These are phyloP conservation scores for Calophaca sinica DNA, from an alignment of 306 rosid species.

Conservation along the genomic window DNA sequence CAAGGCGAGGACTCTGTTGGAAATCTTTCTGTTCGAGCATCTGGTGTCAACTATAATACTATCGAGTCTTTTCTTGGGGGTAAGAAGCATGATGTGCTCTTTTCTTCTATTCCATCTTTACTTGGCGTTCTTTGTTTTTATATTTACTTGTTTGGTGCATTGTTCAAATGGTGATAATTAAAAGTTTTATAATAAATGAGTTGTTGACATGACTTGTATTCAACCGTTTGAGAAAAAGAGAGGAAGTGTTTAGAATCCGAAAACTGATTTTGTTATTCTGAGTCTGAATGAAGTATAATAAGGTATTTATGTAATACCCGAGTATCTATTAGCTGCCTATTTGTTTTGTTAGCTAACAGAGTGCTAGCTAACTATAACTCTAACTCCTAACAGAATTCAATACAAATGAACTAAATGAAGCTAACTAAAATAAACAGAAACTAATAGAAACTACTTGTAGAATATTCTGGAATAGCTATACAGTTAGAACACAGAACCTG, in stretches of 20 bases:
- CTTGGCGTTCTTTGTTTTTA: neutral
- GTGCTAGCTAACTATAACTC: too few relatives aligned
- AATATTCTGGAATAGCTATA: too few relatives aligned
- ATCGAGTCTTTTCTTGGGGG: conserved; percentile 67
- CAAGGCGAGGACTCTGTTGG: conserved; percentile 52
- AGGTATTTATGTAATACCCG: neutral
- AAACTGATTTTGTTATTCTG: neutral
- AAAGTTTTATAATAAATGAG: conserved; percentile 16
- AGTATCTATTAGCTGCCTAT: neutral
- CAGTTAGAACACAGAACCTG: too few relatives aligned
- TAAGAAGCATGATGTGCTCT: conserved; percentile 47
- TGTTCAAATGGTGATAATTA: neutral
- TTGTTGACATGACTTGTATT: conserved; percentile 1
- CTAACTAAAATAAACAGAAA: too few relatives aligned
- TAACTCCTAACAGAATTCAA: too few relatives aligned
- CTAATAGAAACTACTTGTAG: too few relatives aligned
- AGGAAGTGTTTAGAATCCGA: neutral
- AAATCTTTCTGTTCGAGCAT: conserved; percentile 45
- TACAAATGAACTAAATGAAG: too few relatives aligned
- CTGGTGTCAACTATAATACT: conserved; percentile 61
- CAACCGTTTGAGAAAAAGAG: conserved; percentile 7
- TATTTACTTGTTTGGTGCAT: conserved; percentile 19
- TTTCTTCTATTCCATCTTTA: conserved; percentile 15
- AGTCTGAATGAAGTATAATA: neutral
- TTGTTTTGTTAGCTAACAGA: too few relatives aligned